A percentile compares a stretch with the other conserved stretches of the same genome.
Evolutionary conservation across 2,329 filamentous ascomycete species (phyloP).

Genomic region (Aspergillus sp.): DNA sequence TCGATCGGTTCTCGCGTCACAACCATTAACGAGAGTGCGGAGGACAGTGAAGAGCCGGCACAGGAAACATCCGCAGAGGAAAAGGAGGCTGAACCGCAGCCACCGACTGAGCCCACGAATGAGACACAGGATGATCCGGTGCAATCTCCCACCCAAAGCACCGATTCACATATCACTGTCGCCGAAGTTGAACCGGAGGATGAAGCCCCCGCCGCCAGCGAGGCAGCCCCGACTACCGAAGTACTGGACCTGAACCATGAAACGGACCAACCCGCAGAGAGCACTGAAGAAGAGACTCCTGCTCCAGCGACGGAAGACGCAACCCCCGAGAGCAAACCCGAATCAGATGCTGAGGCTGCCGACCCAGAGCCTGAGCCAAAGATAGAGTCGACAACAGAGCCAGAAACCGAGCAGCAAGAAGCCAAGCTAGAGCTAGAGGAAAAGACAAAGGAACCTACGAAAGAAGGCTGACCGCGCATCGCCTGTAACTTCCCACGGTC

Average conservation of each 20-base stretch:
- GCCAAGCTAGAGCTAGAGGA: background rate
- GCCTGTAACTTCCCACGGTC: background rate
- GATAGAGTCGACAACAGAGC: background rate
- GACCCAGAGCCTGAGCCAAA: background rate
- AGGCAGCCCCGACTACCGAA: background rate
- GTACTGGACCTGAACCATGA: background rate
- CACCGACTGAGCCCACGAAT: background rate
- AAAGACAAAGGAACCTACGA: conserved; percentile 7
- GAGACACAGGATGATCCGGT: background rate
- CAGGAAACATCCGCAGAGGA: background rate
- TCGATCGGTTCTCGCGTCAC: conserved; percentile 76
- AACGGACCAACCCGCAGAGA: background rate
- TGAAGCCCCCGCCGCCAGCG: background rate
- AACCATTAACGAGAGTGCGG: conserved; percentile 79
- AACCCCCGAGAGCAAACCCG: background rate
- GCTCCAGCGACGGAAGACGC: background rate
- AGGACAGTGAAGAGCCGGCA: conserved; percentile 54
- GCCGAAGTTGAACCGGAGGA: conserved; percentile 22
- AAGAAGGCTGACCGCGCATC: conserved; percentile 11
- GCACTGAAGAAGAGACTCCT: background rate
- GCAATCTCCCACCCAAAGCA: conserved; percentile 6
- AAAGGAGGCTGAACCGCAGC: background rate
- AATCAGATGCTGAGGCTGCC: background rate
- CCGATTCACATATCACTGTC: conserved; percentile 20
- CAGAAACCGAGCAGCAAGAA: background rate